Percentiles rank a stretch among this genome's conserved stretches.
Conservation (phyloP, 2,329 filamentous ascomycete species). For the Alternaria hordeiaustralica region DNA sequence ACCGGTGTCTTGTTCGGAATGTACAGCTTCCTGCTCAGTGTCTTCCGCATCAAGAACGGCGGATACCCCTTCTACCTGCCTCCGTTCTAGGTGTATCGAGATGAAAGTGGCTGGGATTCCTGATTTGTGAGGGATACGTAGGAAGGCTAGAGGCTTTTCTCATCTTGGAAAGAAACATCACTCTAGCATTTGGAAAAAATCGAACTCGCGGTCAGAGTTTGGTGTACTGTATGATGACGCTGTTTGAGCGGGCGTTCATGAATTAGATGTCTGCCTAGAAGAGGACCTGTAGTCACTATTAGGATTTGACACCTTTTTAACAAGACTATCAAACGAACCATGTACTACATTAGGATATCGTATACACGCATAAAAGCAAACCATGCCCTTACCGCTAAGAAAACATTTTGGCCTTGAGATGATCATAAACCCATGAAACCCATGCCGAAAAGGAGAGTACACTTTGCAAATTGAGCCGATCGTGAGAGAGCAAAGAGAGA, state of each 20-base stretch:
- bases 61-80: conserved; percentile 95
- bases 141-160: neutral
- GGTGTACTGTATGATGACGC: conserved; percentile 1
- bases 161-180: neutral
- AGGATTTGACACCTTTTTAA: neutral
- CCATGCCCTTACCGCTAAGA: neutral
- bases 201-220: neutral
- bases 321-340: neutral
- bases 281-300: neutral
- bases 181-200: neutral
- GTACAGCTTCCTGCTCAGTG: conserved; percentile 92
- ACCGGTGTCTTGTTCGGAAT: conserved; percentile 76
- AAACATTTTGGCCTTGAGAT: conserved; percentile 1
- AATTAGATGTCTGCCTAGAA: neutral
- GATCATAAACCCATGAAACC: neutral
- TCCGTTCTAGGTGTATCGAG: conserved; percentile 67
- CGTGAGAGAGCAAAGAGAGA: no score
- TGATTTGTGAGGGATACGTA: neutral
- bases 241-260: neutral
- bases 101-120: neutral
- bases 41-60: conserved; percentile 93
- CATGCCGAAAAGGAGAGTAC: neutral
- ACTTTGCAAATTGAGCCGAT: neutral
- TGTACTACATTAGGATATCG: conserved; percentile 2
- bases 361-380: neutral